Evolutionary conservation across 306 rosid species (phyloP).

Genomic region (Fragaria iinumae): DNA sequence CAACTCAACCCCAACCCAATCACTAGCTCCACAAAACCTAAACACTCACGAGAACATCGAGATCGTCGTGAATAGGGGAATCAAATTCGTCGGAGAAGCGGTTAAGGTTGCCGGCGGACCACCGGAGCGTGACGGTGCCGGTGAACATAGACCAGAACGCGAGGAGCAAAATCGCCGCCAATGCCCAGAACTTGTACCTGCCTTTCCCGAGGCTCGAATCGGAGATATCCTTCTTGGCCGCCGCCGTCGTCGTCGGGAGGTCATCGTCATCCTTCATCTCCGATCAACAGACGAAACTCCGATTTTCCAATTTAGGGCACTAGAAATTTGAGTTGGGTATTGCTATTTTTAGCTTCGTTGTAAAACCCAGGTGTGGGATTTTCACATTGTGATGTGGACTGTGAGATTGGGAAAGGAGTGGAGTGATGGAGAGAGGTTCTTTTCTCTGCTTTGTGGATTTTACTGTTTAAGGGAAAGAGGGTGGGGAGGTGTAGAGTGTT

Average conservation of each 20-base stretch:
- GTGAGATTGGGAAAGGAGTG: background rate
- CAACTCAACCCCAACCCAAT: slow-evolving; percentile 3
- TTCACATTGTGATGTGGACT: background rate
- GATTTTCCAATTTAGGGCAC: background rate
- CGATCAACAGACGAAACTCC: slow-evolving; percentile 14
- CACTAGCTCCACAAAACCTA: background rate
- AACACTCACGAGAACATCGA: slow-evolving; percentile 80
- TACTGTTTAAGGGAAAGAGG: background rate
- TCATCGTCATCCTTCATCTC: slow-evolving; percentile 87
- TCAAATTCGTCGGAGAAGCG: slow-evolving; percentile 60
- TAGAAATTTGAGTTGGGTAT: background rate
- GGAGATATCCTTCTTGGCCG: slow-evolving; percentile 52
- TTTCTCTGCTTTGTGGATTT: background rate
- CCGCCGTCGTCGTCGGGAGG: slow-evolving; percentile 63
- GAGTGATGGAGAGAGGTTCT: background rate
- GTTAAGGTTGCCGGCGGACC: slow-evolving; percentile 83
- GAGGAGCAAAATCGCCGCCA: slow-evolving; percentile 83
- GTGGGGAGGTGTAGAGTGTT: background rate
- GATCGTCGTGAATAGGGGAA: slow-evolving; percentile 73
- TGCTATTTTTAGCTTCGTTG: background rate
- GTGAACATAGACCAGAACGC: slow-evolving; percentile 99
- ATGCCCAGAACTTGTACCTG: slow-evolving; percentile 89
- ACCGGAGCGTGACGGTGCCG: slow-evolving; percentile 92
- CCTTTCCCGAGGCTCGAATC: slow-evolving; percentile 74
- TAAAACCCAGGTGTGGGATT: background rate